Evolutionary conservation across 805 yeast genomes (phyloP).

Genomic region (Candida maesae): DNA sequence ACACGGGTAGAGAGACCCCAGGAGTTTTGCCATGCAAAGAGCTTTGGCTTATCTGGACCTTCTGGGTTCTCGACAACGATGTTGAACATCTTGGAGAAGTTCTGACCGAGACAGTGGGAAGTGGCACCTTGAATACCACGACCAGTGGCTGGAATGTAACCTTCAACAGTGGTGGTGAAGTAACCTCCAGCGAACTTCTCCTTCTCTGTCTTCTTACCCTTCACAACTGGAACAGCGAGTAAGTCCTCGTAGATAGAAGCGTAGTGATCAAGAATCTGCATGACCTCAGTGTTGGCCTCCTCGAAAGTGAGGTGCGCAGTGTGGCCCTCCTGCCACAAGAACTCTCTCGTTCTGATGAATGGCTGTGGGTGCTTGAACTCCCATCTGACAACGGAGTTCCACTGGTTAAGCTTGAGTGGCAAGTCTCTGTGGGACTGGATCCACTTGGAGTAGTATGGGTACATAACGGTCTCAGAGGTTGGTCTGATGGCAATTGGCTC

Average conservation of each 20-base stretch:
- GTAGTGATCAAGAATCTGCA: constrained; percentile 82
- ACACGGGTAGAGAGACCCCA: constrained; percentile 99
- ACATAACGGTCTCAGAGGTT: constrained; percentile 99
- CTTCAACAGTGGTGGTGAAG: constrained; percentile 94
- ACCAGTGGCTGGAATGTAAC: constrained; percentile 96
- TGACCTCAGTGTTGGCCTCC: constrained; percentile 80
- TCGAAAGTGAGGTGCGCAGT: constrained; percentile 88
- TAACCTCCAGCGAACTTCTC: constrained; percentile 98
- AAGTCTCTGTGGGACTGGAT: constrained; percentile 96
- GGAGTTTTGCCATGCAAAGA: constrained; percentile 92
- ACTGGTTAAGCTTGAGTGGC: constrained; percentile 94
- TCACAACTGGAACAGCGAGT: constrained; percentile 95
- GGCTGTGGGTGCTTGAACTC: constrained; percentile 99
- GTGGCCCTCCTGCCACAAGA: constrained; percentile 99
- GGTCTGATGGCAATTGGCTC: constrained; percentile 99
- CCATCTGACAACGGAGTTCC: constrained; percentile 99
- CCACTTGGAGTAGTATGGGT: constrained; percentile 99
- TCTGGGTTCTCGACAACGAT: constrained; percentile 94
- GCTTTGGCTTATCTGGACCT: constrained; percentile 81
- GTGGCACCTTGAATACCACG: constrained; percentile 99
- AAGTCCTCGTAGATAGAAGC: constrained; percentile 82
- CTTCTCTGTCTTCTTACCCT: constrained; percentile 94
- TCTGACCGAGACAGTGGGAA: constrained; percentile 95
- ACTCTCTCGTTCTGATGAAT: constrained; percentile 96
- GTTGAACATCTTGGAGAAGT: constrained; percentile 98